Evolutionary conservation across 1,139 yeast species (phyloP).

Genomic region (Yamadazyma atlantica): DNA sequence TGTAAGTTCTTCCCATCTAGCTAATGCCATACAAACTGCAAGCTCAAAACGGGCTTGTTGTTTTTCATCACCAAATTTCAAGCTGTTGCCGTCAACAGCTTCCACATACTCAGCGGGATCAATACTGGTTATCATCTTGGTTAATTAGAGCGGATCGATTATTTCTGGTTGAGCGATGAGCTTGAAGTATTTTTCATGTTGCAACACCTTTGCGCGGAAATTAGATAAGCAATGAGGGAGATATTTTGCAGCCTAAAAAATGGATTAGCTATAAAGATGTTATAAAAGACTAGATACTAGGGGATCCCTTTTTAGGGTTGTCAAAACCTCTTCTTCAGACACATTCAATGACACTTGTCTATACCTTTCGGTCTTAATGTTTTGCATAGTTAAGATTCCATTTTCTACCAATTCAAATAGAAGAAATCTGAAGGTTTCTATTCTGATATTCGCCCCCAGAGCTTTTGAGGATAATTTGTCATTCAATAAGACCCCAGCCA

Average conservation of each 20-base stretch:
- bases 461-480: conserved; percentile 5
- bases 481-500: conserved; percentile 12
- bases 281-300: conserved; percentile 11
- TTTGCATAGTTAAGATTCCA: conserved; percentile 72
- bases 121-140: conserved; percentile 24
- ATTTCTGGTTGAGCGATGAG: too few species aligned
- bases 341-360: conserved; percentile 63
- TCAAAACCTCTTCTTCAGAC: conserved; percentile 66
- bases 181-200: conserved; percentile 2
- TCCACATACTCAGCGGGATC: conserved; percentile 50
- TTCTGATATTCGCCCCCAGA: conserved; percentile 27
- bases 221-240: not conserved
- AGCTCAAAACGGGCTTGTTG: conserved; percentile 85
- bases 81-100: conserved; percentile 35
- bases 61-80: conserved; percentile 58
- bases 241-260: conserved; percentile 3
- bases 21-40: conserved; percentile 88
- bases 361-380: conserved; percentile 65
- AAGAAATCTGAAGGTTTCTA: conserved; percentile 49
- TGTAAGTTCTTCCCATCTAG: conserved; percentile 84
- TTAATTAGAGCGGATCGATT: too few species aligned
- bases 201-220: conserved; percentile 1
- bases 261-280: too few species aligned
- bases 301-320: conserved; percentile 57
- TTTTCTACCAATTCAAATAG: conserved; percentile 71